Conservation (phyloP, 495 filamentous ascomycete genomes). For the Evernia prunastri region DNA sequence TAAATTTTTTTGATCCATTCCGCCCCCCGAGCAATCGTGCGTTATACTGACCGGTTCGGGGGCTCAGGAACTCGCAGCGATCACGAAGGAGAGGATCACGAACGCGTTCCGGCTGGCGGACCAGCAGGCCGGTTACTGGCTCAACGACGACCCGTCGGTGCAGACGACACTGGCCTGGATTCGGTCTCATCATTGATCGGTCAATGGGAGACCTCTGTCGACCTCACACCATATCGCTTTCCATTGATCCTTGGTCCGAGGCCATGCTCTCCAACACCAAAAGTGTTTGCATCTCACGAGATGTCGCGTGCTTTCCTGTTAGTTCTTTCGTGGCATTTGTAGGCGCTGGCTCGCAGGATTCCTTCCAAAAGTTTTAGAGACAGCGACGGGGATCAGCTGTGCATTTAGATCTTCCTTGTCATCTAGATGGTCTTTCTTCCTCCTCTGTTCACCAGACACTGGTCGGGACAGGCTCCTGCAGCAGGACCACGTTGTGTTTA, state of each 20-base stretch:
- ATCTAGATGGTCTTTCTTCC: no score
- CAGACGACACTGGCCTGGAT: conserved; percentile 42
- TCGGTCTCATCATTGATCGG: conserved; percentile 31
- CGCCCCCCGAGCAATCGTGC: not conserved
- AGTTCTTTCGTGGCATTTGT: conserved; percentile 4
- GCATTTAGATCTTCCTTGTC: not conserved
- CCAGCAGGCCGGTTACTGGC: conserved; percentile 63
- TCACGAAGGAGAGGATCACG: conserved; percentile 63
- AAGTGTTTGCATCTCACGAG: not conserved
- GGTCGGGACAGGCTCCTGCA: not conserved
- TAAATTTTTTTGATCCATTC: conserved; percentile 35
- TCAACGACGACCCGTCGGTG: conserved; percentile 60
- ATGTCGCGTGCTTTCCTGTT: not conserved
- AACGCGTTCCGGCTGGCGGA: conserved; percentile 59
- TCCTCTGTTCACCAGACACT: not conserved
- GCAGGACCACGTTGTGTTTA: not conserved
- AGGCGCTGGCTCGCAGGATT: conserved; percentile 19
- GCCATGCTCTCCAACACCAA: not conserved
- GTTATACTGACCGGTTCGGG: conserved; percentile 8
- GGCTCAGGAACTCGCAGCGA: conserved; percentile 56
- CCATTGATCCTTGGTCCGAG: not conserved
- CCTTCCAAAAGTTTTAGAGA: not conserved
- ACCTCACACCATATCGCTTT: not conserved
- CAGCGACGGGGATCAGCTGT: not conserved
- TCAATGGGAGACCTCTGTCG: no score